Evolutionary conservation across 2,329 filamentous ascomycete species (phyloP), one percentile per base, ranked within the genome.

Genomic region (Nemania diffusa): DNA sequence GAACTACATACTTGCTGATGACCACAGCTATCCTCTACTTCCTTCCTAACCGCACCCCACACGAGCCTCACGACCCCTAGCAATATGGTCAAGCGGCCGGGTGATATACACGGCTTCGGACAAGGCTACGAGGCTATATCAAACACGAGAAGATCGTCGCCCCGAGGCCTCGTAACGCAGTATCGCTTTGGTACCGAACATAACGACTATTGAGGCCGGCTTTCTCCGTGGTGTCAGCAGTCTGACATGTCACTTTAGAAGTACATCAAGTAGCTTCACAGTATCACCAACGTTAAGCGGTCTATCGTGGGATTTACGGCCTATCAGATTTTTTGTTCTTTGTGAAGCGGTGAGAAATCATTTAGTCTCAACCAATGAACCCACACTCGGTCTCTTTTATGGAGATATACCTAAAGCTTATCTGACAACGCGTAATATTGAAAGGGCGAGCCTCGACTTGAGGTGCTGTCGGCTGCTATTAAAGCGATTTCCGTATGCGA

Each of bases 61-160:
- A 22, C 40, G 40, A 63, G n/a, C 26, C 29, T 55, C 32, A 27
- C 42, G 34, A 3, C 20, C 52, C 53, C 52, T 32, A 34, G 22
- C 27, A 34, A 37, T 59, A 50, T 50, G 22, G 42, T 26, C 32
- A 27, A 29, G 27, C 20, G 22, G 48, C 24, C 50, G 55, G 48
- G 42, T 60, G 20, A 53, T 55, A 42, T 57, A 57, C 27, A 60
- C 26, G 9, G 24, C 56, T 62, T 50, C 4, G n/a, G 46, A 58
- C 13, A 57, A 57, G 51, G 42, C 53, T 65, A 26, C 37, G 40
- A 65, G 61, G 52, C 57, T 60, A 46, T 20, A 32, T 44, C 42
- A 17, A 46, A 68, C 46, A 65, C 57, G 65, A 65, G 62, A 65
- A 53, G 65, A 68, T 68, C 65, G 51, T 58, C 65, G 52, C 22